Base-by-base conservation (phyloP, 2,329 filamentous ascomycete genomes). In the Penicillium sp. region DNA sequence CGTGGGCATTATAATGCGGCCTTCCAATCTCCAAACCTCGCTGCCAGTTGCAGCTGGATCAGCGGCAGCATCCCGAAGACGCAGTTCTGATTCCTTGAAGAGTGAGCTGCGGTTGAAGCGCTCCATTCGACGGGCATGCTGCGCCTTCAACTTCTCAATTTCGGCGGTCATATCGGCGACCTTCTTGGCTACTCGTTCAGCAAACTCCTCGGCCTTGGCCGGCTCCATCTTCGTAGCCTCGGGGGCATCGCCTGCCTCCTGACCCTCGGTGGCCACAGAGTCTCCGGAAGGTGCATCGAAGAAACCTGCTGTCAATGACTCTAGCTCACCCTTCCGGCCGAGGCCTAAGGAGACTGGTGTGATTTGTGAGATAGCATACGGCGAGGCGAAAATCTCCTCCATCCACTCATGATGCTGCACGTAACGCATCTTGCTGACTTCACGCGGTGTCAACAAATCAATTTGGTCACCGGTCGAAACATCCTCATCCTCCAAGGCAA, bases 351-450 rank as follows among this genome's bases (percentile, higher is more conserved):
- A 92, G 2, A 91, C 85, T 0, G 93, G 91, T 8, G 87, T 84
- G 52, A 99, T 95, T 68, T 95, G 90, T 45, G 82, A 83, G 56
- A 93, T 88, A 23, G 88, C 81, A 68, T 96, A 96, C 0, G 92
- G 90, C 1, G 93, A 97, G 0, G 89, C 90, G 49, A 97, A 83
- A 26, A 99, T 86, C 73, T 99, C 93, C 67, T 97, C 94, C 90
- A 99, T 96, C 94, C 93, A 97, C 70, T 96, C 90, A 65, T 99
- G 93, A 65, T 99, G 95, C 68, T 96, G 91, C 69, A 87, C 87
- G 71, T 96, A 99, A 50, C 94, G 84, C 58, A 85, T 84, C 54
- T 90, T 79, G 62, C 91, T 95, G 56, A 99, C 88, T 58, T 99
- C 94, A 41, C 92, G 84, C 3, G 92, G 92, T 0, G 90, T 93